A percentile compares a stretch with the other conserved stretches of the same genome.
These are phyloP conservation scores for Colletotrichum chrysophilum DNA, from an alignment of 2,329 filamentous ascomycete genomes.

Conservation along the genomic window DNA sequence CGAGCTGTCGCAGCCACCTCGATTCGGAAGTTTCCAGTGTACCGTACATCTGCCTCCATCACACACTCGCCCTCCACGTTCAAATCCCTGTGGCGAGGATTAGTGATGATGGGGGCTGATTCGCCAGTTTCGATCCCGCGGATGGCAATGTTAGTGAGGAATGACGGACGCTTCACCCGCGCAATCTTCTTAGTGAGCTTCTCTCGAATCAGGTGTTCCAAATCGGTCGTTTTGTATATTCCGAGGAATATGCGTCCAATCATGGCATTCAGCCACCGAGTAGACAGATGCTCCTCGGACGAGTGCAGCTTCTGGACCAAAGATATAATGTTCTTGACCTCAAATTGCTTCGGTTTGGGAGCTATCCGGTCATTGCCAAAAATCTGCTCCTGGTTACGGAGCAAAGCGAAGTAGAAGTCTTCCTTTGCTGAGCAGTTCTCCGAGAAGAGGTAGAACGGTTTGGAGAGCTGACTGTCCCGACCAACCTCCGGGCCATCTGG, in stretches of 20 bases:
- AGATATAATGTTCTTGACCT: slow-evolving; percentile 85
- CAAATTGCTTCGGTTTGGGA: slow-evolving; percentile 77
- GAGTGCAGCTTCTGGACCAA: slow-evolving; percentile 91
- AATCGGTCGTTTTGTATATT: slow-evolving; percentile 81
- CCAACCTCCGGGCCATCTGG: slow-evolving; percentile 56
- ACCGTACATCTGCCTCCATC: slow-evolving; percentile 85
- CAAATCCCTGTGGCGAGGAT: slow-evolving; percentile 85
- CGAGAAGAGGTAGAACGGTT: slow-evolving; percentile 92
- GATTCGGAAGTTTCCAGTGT: slow-evolving; percentile 86
- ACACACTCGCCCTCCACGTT: slow-evolving; percentile 91
- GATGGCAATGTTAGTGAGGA: slow-evolving; percentile 85
- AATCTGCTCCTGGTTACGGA: slow-evolving; percentile 81
- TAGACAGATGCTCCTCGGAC: slow-evolving; percentile 88
- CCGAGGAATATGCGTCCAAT: slow-evolving; percentile 88
- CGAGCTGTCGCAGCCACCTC: slow-evolving; percentile 93
- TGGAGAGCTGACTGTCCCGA: slow-evolving; percentile 65
- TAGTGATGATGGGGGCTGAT: slow-evolving; percentile 86
- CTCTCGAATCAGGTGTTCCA: slow-evolving; percentile 78
- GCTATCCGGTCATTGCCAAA: slow-evolving; percentile 60
- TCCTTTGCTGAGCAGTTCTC: slow-evolving; percentile 97
- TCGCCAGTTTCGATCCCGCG: slow-evolving; percentile 86
- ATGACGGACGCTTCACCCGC: slow-evolving; percentile 88
- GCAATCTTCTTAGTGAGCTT: slow-evolving; percentile 98
- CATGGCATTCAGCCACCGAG: slow-evolving; percentile 91
- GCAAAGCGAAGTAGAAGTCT: slow-evolving; percentile 94